phyloP scores from a whole-genome alignment of 495 filamentous ascomycete species.

The Oidiodendron maius region DNA sequence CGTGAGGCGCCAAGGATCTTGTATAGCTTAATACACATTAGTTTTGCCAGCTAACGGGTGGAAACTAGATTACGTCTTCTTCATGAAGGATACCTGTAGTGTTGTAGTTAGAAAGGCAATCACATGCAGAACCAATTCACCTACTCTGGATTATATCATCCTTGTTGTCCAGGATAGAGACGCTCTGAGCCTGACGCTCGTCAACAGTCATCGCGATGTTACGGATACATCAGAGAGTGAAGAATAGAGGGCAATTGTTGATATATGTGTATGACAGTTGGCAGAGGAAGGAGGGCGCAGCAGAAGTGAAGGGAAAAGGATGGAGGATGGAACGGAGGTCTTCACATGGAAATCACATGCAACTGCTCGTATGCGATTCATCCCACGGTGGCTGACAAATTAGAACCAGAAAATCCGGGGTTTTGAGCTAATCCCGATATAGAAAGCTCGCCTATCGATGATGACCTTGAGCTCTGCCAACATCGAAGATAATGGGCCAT shows the following conservation, averaged over 20 bases:
- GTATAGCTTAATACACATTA: conserved; percentile 30
- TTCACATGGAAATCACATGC: neutral
- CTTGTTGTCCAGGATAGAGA: conserved; percentile 9
- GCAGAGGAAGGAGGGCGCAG: neutral
- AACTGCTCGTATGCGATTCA: neutral
- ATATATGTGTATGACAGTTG: too few species aligned
- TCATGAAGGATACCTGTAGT: conserved; percentile 30
- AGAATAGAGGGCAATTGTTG: conserved; percentile 21
- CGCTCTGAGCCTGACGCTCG: conserved; percentile 14
- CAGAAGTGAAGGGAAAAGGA: neutral
- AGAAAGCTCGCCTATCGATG: too few species aligned
- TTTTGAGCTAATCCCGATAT: neutral
- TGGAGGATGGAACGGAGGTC: neutral
- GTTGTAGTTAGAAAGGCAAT: conserved; percentile 9
- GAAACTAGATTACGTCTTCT: conserved; percentile 32
- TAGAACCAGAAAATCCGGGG: neutral
- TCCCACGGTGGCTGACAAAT: neutral
- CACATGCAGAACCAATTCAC: conserved; percentile 14
- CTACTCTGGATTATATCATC: conserved; percentile 20
- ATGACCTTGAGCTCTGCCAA: too few species aligned
- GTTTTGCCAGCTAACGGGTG: too few species aligned
- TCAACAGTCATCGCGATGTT: conserved; percentile 19
- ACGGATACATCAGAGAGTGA: conserved; percentile 18
- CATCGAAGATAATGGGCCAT: neutral
- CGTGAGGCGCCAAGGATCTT: conserved; percentile 32